Base-by-base conservation (phyloP, 305 asterid species). In the Fraxinus nigra region DNA sequence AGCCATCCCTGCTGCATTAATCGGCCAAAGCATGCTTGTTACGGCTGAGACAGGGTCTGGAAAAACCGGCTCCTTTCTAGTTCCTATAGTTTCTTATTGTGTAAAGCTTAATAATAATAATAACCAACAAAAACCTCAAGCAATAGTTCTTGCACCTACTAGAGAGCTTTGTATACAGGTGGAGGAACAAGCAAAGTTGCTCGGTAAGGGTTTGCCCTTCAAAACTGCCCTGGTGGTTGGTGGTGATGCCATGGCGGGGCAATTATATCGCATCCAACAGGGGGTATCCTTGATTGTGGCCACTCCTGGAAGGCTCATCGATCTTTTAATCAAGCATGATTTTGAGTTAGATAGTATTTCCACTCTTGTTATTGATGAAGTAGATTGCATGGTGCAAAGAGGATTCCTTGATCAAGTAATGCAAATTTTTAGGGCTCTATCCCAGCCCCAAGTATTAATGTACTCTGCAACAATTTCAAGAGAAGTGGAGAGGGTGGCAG, bases 11-110 rank as follows among this genome's bases (percentile, higher is more conserved):
- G 84, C 93, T 83, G 96, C 97, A 43, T 70, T 95, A 84, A 76
- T 48, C 2, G 93, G 97, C 24, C 90, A 89, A 84, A 94, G 94
- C 87, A 51, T 91, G 87, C 97, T 94, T 56, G 97, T 94, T 78
- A 89, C 97, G 4, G 99, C 99, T 28, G 95, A 94, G 89, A 94
- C 99, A 16, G 99, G 99, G 63, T 94, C 97, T 0, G 99, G 99
- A 20, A 95, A 95, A 88, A 92, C 97, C 0, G 92, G 93, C 74
- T 90, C 99, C 6, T 95, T 90, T 87, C 88, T 95, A 67, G 91
- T 94, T 79, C 98, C 98, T 9, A 85, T 93, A 72, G 82, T 95
- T 78, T 89, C 93, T 77, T 79, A 82, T 76, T 92, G 97, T 84
- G 80, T 89, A 14, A 94, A 88, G 75, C 18, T 77, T 30, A 30